phyloP scores from a whole-genome alignment of 2,329 filamentous ascomycete genomes.

The Fusarium brevicatenulatum region DNA sequence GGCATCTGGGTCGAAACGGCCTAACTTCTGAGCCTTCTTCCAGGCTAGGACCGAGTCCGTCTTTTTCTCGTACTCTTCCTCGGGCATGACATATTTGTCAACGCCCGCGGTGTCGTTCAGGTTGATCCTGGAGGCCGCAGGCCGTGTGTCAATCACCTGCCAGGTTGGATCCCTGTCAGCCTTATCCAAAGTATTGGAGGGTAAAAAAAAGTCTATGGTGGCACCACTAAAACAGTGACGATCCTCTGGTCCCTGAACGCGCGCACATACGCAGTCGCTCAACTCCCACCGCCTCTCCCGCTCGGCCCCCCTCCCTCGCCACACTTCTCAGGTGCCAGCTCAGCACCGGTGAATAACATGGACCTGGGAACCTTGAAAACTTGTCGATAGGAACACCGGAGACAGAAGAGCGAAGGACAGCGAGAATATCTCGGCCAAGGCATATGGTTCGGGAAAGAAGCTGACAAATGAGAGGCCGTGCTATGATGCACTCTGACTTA shows the following conservation, averaged over 20 bases:
- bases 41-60: constrained; percentile 90
- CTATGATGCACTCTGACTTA: constrained; percentile 63
- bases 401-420: neutral
- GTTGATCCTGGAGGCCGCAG: constrained; percentile 78
- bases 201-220: constrained; percentile 19
- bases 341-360: constrained; percentile 13
- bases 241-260: constrained; percentile 8
- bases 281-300: constrained; percentile 35
- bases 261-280: neutral
- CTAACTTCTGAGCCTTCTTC: constrained; percentile 96
- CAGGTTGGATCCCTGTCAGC: constrained; percentile 45
- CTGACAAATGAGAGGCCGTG: constrained; percentile 21
- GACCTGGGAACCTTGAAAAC: constrained; percentile 20
- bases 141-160: constrained; percentile 83
- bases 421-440: constrained; percentile 18
- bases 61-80: constrained; percentile 84
- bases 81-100: constrained; percentile 90
- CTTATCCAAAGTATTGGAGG: constrained; percentile 38
- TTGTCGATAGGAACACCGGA: constrained; percentile 1
- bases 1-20: constrained; percentile 90
- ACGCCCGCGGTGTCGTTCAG: constrained; percentile 84
- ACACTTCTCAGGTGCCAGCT: constrained; percentile 21
- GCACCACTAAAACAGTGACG: constrained; percentile 22
- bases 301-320: constrained; percentile 26
- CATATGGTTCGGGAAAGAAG: neutral